phyloP scores from a whole-genome alignment of 345 rosid species.

The Boechera retrofracta region DNA sequence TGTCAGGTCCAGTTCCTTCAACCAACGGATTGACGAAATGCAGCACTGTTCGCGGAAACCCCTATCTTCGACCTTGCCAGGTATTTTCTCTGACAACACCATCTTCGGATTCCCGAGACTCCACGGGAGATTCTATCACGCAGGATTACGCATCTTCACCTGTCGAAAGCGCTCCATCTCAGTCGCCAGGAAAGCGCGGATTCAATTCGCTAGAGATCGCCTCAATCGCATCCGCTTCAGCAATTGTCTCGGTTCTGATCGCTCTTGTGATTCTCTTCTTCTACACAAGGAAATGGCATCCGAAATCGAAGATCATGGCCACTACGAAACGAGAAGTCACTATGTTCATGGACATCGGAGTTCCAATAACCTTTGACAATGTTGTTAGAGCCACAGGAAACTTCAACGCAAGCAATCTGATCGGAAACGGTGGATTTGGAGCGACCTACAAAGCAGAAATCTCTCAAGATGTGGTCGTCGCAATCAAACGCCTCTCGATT shows the following conservation, averaged over 20 bases:
- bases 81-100: conserved; percentile 54
- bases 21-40: conserved; percentile 51
- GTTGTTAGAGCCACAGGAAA: conserved; percentile 64
- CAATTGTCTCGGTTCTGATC: conserved; percentile 62
- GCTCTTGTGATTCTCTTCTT: conserved; percentile 59
- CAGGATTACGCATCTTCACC: conserved; percentile 43
- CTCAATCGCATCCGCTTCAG: conserved; percentile 66
- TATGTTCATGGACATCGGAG: conserved; percentile 58
- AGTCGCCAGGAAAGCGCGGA: conserved; percentile 14
- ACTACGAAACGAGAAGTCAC: conserved; percentile 54
- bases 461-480: conserved; percentile 55
- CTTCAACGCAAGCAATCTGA: conserved; percentile 57
- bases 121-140: conserved; percentile 40
- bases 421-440: conserved; percentile 72
- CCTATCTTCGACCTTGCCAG: conserved; percentile 57
- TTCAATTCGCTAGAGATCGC: conserved; percentile 66
- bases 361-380: conserved; percentile 55
- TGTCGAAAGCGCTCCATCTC: conserved; percentile 40
- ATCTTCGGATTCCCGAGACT: conserved; percentile 44
- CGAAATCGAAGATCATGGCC: conserved; percentile 50
- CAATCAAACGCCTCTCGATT: conserved; percentile 58
- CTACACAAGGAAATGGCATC: conserved; percentile 58
- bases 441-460: conserved; percentile 72
- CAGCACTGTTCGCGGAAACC: conserved; percentile 51
- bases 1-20: conserved; percentile 55